Conservation (phyloP, 345 rosid genomes). For the Kandelia obovata region DNA sequence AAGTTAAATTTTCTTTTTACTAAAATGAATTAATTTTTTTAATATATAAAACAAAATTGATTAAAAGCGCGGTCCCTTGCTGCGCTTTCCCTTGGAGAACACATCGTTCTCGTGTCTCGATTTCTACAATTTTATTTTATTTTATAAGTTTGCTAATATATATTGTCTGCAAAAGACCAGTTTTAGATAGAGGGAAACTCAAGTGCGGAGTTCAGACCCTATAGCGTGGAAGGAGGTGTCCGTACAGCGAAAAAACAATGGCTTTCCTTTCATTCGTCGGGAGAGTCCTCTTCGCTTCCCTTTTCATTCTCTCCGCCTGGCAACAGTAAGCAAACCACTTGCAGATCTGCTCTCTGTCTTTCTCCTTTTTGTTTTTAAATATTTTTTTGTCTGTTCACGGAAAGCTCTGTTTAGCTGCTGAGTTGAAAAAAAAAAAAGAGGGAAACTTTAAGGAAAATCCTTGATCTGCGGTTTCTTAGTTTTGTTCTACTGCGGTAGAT, state of each 20-base stretch:
- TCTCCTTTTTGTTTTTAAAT: neutral
- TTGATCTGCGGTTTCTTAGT: too few species aligned
- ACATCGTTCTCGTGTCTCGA: constrained; percentile 10
- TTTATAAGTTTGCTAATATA: too few species aligned
- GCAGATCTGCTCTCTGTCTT: too few species aligned
- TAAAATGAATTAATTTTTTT: neutral
- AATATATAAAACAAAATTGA: neutral
- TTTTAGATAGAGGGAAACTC: neutral
- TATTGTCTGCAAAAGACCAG: neutral
- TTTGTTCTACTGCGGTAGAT: too few species aligned
- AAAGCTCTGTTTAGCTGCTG: neutral
- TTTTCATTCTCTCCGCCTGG: constrained; percentile 72
- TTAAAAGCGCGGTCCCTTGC: constrained; percentile 20
- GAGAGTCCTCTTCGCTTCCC: constrained; percentile 62
- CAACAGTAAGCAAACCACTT: constrained; percentile 42
- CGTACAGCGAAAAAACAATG: constrained; percentile 15
- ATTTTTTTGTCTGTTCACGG: neutral
- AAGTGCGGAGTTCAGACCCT: neutral
- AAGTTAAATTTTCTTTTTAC: neutral
- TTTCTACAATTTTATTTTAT: neutral
- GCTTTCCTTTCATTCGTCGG: constrained; percentile 51
- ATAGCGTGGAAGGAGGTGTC: neutral
- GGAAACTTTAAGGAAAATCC: too few species aligned
- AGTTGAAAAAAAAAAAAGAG: too few species aligned
- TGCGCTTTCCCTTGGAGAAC: neutral